These are phyloP conservation scores for Rhizopus microsporus DNA, from an alignment of 371 early-diverging fungal genomes.

Conservation along the genomic window DNA sequence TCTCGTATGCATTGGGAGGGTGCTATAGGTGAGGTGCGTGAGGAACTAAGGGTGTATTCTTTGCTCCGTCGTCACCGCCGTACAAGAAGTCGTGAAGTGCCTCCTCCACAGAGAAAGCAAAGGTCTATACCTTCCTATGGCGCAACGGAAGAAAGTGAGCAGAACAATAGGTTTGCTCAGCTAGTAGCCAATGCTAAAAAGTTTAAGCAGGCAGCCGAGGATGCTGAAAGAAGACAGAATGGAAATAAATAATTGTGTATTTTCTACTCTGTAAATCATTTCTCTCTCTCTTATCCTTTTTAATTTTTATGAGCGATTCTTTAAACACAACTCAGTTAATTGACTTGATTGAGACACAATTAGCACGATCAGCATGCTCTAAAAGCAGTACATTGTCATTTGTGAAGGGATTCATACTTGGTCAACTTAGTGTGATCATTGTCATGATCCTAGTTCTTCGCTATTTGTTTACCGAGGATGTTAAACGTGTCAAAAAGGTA, in stretches of 20 bases:
- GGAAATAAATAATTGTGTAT: neutral
- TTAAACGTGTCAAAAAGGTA: constrained; percentile 52
- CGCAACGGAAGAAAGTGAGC: constrained; percentile 10
- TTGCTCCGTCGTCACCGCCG: constrained; percentile 45
- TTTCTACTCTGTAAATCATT: too few relatives aligned
- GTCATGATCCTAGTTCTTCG: constrained; percentile 58
- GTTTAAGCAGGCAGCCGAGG: constrained; percentile 28
- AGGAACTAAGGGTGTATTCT: constrained; percentile 53
- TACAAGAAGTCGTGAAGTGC: constrained; percentile 17
- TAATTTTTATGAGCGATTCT: neutral
- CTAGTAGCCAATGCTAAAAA: constrained; percentile 40
- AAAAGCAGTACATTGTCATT: constrained; percentile 43
- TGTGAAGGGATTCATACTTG: constrained; percentile 61
- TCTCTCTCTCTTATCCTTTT: neutral
- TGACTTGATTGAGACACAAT: constrained; percentile 4
- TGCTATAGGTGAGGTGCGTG: constrained; percentile 51
- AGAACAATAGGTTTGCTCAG: constrained; percentile 34
- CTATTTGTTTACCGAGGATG: constrained; percentile 66
- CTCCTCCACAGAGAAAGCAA: constrained; percentile 4
- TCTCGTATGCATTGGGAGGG: constrained; percentile 65
- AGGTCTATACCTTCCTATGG: constrained; percentile 21
- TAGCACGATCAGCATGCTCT: constrained; percentile 20
- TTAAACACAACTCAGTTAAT: constrained; percentile 9
- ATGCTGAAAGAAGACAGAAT: constrained; percentile 5
- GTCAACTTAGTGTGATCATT: constrained; percentile 59